Evolutionary conservation across 805 yeast genomes (phyloP), one percentile per base, ranked within the genome.

Genomic region (Wickerhamomyces xylosicus): DNA sequence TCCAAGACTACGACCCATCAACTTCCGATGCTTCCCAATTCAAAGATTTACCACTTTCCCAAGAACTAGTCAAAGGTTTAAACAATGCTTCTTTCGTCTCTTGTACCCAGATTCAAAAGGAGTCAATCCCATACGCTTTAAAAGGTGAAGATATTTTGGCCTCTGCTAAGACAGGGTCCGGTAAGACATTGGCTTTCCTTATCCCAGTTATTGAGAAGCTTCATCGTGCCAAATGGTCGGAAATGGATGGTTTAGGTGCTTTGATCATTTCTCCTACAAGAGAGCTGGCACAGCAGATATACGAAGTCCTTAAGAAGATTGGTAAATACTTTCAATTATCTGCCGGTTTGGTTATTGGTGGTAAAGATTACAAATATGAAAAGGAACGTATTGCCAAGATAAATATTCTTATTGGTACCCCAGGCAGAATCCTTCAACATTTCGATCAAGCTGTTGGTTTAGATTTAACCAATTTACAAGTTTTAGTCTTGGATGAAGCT

Each of bases 141-240:
- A 78, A 83, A 49, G 90, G 92, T 1, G 54, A 90, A 50, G 98
- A 92, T 60, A 94, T 90, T 2, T 87, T 92, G 3, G 97, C 86
- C 4, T 97, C 94, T 55, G 95, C 97, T 0, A 95, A 85, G 5
- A 92, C 98, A 0, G 98, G 98, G 0, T 86, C 97, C 0, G 98
- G 98, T 31, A 92, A 92, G 58, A 92, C 98, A 0, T 57, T 89
- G 20, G 85, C 97, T 2, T 92, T 84, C 62, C 74, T 79, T 7
- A 69, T 92, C 10, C 98, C 98, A 0, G 72, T 85, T 1, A 54
- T 87, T 6, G 95, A 87, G 51, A 81, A 77, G 50, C 60, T 87
- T 3, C 44, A 54, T 39, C 19, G 72, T 77, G 51, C 56, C 13
- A 60, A 53, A 36, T 54, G 56, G 52, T 61, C 71, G 2, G 55